Percentiles rank a stretch among this genome's conserved stretches.
Conservation (phyloP, 371 early-diverging fungal species). For the Apophysomyces trapeziformis region DNA sequence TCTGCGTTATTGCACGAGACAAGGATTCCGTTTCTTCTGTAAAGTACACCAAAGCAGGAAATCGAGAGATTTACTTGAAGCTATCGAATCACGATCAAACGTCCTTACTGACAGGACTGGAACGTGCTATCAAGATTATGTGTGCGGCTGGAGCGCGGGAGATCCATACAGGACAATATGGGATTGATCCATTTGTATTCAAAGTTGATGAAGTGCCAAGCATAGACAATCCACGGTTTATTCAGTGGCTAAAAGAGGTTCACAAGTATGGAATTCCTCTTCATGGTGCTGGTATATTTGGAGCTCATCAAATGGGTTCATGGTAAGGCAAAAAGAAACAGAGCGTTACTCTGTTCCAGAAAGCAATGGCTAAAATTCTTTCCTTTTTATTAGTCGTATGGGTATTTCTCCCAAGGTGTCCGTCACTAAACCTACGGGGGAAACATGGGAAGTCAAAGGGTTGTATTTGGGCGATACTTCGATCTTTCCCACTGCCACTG, state of each 20-base stretch:
- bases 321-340: conserved; percentile 38
- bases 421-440: conserved; percentile 72
- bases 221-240: conserved; percentile 41
- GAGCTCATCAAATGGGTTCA: conserved; percentile 72
- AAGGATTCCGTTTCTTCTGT: conserved; percentile 54
- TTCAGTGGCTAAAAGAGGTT: conserved; percentile 35
- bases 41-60: conserved; percentile 37
- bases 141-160: conserved; percentile 60
- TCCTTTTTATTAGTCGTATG: conserved; percentile 60
- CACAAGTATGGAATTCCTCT: conserved; percentile 34
- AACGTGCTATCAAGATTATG: conserved; percentile 55
- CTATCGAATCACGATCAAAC: conserved; percentile 60
- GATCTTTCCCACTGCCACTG: conserved; percentile 70
- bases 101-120: conserved; percentile 56
- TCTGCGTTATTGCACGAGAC: conserved; percentile 72
- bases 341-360: background rate
- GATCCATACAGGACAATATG: conserved; percentile 60
- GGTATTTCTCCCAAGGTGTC: conserved; percentile 58
- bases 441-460: conserved; percentile 76
- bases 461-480: conserved; percentile 78
- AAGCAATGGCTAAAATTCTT: conserved; percentile 2
- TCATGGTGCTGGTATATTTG: conserved; percentile 40
- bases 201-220: conserved; percentile 34
- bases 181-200: conserved; percentile 50
- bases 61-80: conserved; percentile 44